These are phyloP conservation scores for Escovopsis sp. DNA, from an alignment of 2,329 filamentous ascomycete species.

Conservation along the genomic window DNA sequence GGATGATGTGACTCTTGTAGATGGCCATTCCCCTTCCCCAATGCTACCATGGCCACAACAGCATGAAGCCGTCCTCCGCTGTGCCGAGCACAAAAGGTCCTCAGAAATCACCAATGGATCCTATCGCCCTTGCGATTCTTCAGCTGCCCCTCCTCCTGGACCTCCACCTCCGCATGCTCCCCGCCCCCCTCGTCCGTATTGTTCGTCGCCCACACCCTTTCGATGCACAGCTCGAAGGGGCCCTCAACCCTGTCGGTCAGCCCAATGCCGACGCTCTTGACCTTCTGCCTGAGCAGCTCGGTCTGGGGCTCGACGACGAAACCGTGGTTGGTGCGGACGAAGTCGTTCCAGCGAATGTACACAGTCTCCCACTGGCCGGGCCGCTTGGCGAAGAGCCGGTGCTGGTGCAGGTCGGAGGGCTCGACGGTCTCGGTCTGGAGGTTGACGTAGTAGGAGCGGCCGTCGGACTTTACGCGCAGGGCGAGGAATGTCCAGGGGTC, in stretches of 20 bases:
- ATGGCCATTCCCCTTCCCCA: too few species aligned
- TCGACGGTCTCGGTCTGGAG: conserved; percentile 89
- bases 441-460: conserved; percentile 85
- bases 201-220: conserved; percentile 85
- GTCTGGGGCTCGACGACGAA: conserved; percentile 85
- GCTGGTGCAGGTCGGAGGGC: conserved; percentile 90
- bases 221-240: conserved; percentile 73
- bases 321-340: conserved; percentile 88
- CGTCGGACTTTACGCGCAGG: conserved; percentile 77
- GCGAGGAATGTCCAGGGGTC: conserved; percentile 81
- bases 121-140: conserved; percentile 23
- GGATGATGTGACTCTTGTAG: too few species aligned
- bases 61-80: too few species aligned
- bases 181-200: conserved; percentile 11
- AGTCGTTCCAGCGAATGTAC: conserved; percentile 79
- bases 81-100: too few species aligned
- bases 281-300: conserved; percentile 73
- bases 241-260: conserved; percentile 80
- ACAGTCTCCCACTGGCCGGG: conserved; percentile 90
- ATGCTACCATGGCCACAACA: too few species aligned
- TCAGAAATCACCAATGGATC: conserved; percentile 18
- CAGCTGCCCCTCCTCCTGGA: conserved; percentile 13
- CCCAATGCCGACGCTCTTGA: conserved; percentile 73
- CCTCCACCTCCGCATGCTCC: conserved; percentile 4
- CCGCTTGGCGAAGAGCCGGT: conserved; percentile 64